Base-by-base conservation (phyloP, 352 stramenopile species). In the Pythium rhizo-oryzae region DNA sequence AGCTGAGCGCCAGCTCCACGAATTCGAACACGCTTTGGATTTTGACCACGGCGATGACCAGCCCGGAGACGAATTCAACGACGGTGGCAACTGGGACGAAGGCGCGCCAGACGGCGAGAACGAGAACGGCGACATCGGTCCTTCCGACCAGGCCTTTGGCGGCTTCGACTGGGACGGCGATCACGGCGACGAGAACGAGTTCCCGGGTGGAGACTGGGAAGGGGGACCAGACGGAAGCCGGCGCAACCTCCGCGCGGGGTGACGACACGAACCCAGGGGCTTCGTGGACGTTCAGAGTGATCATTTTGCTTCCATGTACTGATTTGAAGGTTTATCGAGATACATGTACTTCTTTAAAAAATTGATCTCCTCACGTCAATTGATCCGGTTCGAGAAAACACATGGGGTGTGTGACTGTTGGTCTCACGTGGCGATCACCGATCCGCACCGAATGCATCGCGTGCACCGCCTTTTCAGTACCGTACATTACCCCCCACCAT, bases 191-290 rank as follows among this genome's bases (percentile, higher is more conserved):
- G 19, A 51, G 8, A 51, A 51, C 44, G 44, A 24, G 28, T 33
- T 9, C 12, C 44, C 44, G 44, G 44, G 15, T 43, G 15, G 9
- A 9, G 37, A 43, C 28, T 24, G 51, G 19, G 15, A 57, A 12
- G 55, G 23, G 0, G 37, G 12, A 7, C 28, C n/a, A 2, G 39
- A 33, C 39, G 43, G 30, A 8, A 13, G 21, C 19, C 37, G 39
- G 7, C 56, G 56, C 56, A 63, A 63, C 56, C 43, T 63, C 6
- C 56, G 53, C 28, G n/a, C 53, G 4, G 24, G 23, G 25, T 58
- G 41, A 58, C n/a, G n/a, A n/a, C n/a, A n/a, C n/a, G n/a, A n/a
- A n/a, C n/a, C n/a, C n/a, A n/a, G n/a, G n/a, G n/a, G n/a, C n/a
- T n/a, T n/a, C n/a, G n/a, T n/a, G n/a, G n/a, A n/a, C n/a, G n/a